Conservation (phyloP, 192 early-diverging fungal species). For the Coemansia sp. region DNA sequence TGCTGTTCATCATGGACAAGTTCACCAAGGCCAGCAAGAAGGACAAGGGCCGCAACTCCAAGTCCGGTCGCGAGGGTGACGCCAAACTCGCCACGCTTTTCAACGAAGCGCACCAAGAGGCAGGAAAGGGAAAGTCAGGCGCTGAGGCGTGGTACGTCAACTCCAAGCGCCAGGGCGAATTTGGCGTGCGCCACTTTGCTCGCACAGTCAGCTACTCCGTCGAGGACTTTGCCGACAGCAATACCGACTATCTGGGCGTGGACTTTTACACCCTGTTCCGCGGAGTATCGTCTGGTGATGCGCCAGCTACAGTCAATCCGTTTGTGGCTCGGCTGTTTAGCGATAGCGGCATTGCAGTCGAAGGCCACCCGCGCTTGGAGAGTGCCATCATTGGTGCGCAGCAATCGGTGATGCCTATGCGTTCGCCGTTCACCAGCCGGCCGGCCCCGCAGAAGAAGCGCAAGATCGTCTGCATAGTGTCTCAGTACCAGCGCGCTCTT, state of each 20-base stretch:
- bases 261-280: slow-evolving; percentile 89
- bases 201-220: slow-evolving; percentile 65
- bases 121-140: slow-evolving; percentile 26
- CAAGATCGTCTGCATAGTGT: slow-evolving; percentile 62
- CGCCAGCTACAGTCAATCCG: slow-evolving; percentile 63
- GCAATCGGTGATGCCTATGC: slow-evolving; percentile 68
- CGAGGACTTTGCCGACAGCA: slow-evolving; percentile 69
- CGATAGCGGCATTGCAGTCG: slow-evolving; percentile 69
- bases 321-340: slow-evolving; percentile 79
- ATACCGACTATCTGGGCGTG: slow-evolving; percentile 75
- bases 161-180: slow-evolving; percentile 54
- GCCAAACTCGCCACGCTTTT: slow-evolving; percentile 41
- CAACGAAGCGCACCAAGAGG: slow-evolving; percentile 28
- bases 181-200: slow-evolving; percentile 83
- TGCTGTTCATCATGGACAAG: slow-evolving; percentile 77
- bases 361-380: slow-evolving; percentile 80
- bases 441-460: slow-evolving; percentile 42
- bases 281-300: slow-evolving; percentile 52
- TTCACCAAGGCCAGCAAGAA: slow-evolving; percentile 57
- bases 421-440: slow-evolving; percentile 58
- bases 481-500: slow-evolving; percentile 71
- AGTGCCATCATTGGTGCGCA: slow-evolving; percentile 80
- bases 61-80: slow-evolving; percentile 43
- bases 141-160: slow-evolving; percentile 35
- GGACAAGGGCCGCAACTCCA: slow-evolving; percentile 39